Base-by-base conservation (phyloP, 345 rosid species). In the Trapa incisa region DNA sequence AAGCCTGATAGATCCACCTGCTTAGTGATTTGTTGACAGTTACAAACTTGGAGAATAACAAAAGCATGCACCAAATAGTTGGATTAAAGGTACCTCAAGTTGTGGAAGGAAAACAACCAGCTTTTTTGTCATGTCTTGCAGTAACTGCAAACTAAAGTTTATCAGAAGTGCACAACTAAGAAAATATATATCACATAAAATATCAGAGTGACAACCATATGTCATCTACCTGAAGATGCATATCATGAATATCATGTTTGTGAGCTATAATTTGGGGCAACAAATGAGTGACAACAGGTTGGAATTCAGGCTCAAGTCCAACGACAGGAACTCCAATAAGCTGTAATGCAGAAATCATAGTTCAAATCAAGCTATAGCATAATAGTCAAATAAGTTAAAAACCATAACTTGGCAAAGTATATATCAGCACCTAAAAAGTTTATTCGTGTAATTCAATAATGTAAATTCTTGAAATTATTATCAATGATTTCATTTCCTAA, bases 241-340 rank as follows among this genome's bases (percentile, higher is more conserved):
- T 73, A 72, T 89, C 88, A 37, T 83, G 81, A 63, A 81, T 79
- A 72, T 87, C 96, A 71, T 81, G 96, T 71, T 82, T 89, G 84
- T 85, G 92, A n/a, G 83, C 79, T 50, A 77, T 39, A 64, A 89
- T 87, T 66, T 78, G 80, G 2, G 93, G 96, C 75, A 89, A 77
- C 70, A 89, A 74, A 74, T 87, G 89, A 83, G 75, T 86, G 53
- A 89, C 83, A 73, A 89, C 91, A 35, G 93, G 93, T 72, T 87
- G 96, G 72, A 89, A 89, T 77, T 87, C 96, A 15, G 89, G 89
- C 65, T 85, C 93, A 70, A 89, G 93, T 69, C 93, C 85, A 75
- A 81, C 47, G 64, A 87, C 82, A 1, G 86, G 75, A 73, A 87
- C 82, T 74, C 96, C 96, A 65, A 89, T 87, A 75, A 89, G 82